Base-by-base conservation (phyloP, 495 filamentous ascomycete species). In the Penicillium dipodomyicola region DNA sequence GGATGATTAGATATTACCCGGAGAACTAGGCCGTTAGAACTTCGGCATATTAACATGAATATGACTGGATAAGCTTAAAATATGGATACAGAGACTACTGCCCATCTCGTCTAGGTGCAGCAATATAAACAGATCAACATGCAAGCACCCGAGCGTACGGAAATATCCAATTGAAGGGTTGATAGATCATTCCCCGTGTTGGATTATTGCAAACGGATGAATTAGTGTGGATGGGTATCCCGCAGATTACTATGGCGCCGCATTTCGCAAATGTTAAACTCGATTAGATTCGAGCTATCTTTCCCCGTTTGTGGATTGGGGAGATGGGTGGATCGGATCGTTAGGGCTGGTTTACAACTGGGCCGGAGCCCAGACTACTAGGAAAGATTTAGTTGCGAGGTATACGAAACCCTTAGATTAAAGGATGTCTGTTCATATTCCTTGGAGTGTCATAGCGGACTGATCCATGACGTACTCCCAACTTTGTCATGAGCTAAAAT, bases 261-360 rank as follows among this genome's bases (percentile, higher is more conserved):
- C 17, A 19, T 33, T 14, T 8, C 30, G 14, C 4, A 6, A 29
- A 39, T 39, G 33, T 49, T n/a, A 14, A 0, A 27, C 15, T 52
- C 40, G 33, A 57, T 59, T 45, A 40, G 37, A 14, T 39, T 54
- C 22, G 42, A 37, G 25, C 37, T 19, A 44, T 25, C 33, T 49
- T 20, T 8, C 37, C 22, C 61, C 46, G 45, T 58, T 65, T 67
- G 60, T 59, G 46, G 60, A 44, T 54, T 52, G 29, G 4, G 4
- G 33, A 17, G 23, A 43, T 60, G 37, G 30, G 42, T 40, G 45
- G 56, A 56, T 44, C 56, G 51, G 62, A 56, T 59, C 42, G 53
- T 58, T 60, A 22, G 45, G 54, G 46, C 56, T 40, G 30, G 43
- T 67, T 67, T 42, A n/a, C 8, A 65, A 67, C 47, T 22, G 22